Conservation (phyloP, 2,329 filamentous ascomycete genomes). For the Teratosphaeriaceae sp. region DNA sequence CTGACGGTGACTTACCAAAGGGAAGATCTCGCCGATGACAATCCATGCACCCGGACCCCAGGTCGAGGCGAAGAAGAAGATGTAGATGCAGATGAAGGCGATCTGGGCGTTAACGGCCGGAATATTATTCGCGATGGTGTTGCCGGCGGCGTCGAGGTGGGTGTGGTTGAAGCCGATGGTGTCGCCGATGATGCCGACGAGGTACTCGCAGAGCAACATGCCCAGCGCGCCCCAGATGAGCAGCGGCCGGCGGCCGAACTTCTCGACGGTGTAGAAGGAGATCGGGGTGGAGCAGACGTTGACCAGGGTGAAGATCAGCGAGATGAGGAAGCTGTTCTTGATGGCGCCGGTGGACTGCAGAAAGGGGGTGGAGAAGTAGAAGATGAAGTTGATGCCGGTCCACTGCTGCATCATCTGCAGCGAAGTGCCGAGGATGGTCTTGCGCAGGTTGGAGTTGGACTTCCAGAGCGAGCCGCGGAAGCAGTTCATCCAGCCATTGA, state of each 20-base stretch:
- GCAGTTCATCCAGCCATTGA: constrained; percentile 61
- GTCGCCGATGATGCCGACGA: constrained; percentile 64
- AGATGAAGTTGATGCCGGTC: constrained; percentile 92
- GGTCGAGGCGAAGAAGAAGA: constrained; percentile 85
- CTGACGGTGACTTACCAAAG: constrained; percentile 48
- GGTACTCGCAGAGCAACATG: constrained; percentile 82
- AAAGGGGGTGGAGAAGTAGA: constrained; percentile 70
- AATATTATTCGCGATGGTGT: constrained; percentile 36
- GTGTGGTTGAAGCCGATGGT: constrained; percentile 33
- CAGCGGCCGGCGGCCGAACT: constrained; percentile 70
- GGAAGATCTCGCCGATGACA: constrained; percentile 85
- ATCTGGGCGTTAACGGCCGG: constrained; percentile 60
- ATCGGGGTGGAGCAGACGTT: constrained; percentile 80
- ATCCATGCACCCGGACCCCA: constrained; percentile 71
- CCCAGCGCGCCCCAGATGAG: constrained; percentile 72
- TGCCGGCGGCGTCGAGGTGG: constrained; percentile 33
- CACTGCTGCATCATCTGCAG: constrained; percentile 49
- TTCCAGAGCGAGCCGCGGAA: constrained; percentile 50
- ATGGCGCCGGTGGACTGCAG: constrained; percentile 73
- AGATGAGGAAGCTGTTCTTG: constrained; percentile 71
- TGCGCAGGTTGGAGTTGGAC: constrained; percentile 44
- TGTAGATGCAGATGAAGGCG: constrained; percentile 84
- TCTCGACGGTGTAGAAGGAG: constrained; percentile 82
- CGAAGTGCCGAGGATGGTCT: constrained; percentile 41
- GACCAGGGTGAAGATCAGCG: constrained; percentile 78